Evolutionary conservation across 2,329 filamentous ascomycete species (phyloP).

Genomic region (Fonsecaea multimorphosa): DNA sequence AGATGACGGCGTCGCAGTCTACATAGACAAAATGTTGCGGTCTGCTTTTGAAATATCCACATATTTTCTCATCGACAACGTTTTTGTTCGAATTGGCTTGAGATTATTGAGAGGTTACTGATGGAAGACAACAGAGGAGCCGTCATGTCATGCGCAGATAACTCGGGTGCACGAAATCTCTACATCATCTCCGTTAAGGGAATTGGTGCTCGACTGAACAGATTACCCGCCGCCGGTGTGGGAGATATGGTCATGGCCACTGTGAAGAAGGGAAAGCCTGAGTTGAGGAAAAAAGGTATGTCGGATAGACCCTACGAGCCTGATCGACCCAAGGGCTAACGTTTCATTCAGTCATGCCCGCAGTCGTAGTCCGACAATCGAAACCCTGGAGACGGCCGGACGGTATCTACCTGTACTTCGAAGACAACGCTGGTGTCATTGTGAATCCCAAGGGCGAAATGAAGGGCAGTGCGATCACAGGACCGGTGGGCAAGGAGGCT

Average conservation of each 20-base stretch:
- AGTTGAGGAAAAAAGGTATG: constrained; percentile 89
- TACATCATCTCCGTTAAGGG: constrained; percentile 99
- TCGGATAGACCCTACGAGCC: background rate
- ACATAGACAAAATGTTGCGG: background rate
- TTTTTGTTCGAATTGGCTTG: background rate
- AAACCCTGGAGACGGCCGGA: constrained; percentile 99
- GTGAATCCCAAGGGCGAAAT: constrained; percentile 99
- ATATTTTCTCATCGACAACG: background rate
- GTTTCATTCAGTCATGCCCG: constrained; percentile 77
- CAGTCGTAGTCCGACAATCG: constrained; percentile 97
- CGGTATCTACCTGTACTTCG: constrained; percentile 99
- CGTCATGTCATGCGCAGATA: constrained; percentile 99
- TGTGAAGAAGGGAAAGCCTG: constrained; percentile 99
- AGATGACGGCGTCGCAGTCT: constrained; percentile 6
- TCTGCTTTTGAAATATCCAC: background rate
- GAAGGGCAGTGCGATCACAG: constrained; percentile 99
- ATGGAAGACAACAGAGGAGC: constrained; percentile 72
- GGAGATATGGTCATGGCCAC: constrained; percentile 99
- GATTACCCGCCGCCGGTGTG: constrained; percentile 94
- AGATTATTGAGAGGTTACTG: constrained; percentile 7
- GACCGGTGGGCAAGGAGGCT: constrained; percentile 99
- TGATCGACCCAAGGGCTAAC: constrained; percentile 1
- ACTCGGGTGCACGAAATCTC: constrained; percentile 97
- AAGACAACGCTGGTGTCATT: constrained; percentile 99
- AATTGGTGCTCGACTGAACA: constrained; percentile 96